Conservation (phyloP, 2,329 filamentous ascomycete genomes). For the Escovopsis weberi region DNA sequence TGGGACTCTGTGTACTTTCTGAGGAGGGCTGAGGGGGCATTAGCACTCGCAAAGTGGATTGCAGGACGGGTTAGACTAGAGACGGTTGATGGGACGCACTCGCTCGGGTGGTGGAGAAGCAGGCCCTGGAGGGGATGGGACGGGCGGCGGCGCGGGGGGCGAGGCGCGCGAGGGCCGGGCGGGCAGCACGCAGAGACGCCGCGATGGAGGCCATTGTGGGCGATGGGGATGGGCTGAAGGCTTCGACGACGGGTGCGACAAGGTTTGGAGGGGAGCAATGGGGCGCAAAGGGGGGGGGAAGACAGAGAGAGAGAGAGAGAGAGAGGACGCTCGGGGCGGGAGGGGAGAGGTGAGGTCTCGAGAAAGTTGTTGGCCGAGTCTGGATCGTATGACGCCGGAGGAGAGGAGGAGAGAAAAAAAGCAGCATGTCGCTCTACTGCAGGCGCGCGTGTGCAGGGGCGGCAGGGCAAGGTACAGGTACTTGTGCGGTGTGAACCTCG, state of each 20-base stretch:
- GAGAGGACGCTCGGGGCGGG: too few relatives aligned
- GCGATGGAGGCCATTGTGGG: slow-evolving; percentile 46
- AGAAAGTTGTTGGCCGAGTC: too few relatives aligned
- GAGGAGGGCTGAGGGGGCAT: slow-evolving; percentile 32
- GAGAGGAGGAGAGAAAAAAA: too few relatives aligned
- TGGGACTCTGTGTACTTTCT: slow-evolving; percentile 95
- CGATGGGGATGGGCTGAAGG: too few relatives aligned
- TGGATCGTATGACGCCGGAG: too few relatives aligned
- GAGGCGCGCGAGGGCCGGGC: slow-evolving; percentile 28
- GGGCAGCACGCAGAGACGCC: slow-evolving; percentile 36
- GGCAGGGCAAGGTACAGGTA: too few relatives aligned
- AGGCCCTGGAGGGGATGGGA: slow-evolving; percentile 25
- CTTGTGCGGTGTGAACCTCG: too few relatives aligned
- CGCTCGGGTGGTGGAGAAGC: slow-evolving; percentile 25
- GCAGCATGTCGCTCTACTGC: too few relatives aligned
- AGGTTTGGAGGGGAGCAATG: too few relatives aligned
- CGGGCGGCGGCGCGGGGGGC: slow-evolving; percentile 24
- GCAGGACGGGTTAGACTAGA: slow-evolving; percentile 1
- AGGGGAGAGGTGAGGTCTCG: too few relatives aligned
- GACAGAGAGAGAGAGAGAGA: background rate
- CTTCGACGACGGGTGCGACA: too few relatives aligned
- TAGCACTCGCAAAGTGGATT: background rate
- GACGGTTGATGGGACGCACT: slow-evolving; percentile 13
- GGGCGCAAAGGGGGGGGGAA: background rate
- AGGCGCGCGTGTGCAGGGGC: too few relatives aligned